phyloP scores from a whole-genome alignment of 441 rosid species.

The Adansonia gregorii region DNA sequence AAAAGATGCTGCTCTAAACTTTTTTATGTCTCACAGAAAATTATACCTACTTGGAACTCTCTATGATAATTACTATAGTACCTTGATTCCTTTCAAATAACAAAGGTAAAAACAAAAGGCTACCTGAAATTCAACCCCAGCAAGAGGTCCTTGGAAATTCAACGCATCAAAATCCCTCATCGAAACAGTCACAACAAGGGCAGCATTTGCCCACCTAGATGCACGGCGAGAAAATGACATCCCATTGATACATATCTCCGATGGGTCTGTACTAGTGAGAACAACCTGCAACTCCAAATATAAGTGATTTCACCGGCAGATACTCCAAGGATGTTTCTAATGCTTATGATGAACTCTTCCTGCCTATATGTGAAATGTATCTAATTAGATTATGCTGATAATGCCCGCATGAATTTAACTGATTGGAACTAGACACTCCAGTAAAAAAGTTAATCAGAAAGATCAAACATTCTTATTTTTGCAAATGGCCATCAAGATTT shows the following conservation, averaged over 20 bases:
- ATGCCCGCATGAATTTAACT: neutral
- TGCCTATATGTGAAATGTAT: neutral
- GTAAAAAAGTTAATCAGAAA: conserved; percentile 11
- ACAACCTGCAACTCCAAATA: conserved; percentile 64
- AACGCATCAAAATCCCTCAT: conserved; percentile 64
- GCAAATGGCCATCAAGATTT: conserved; percentile 17
- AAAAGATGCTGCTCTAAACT: neutral
- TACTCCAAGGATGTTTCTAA: conserved; percentile 7
- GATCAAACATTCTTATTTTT: conserved; percentile 17
- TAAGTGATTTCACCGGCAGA: conserved; percentile 13
- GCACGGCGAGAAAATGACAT: conserved; percentile 97
- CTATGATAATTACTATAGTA: conserved; percentile 1
- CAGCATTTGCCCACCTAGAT: conserved; percentile 98
- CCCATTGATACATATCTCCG: conserved; percentile 90
- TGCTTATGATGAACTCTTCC: neutral
- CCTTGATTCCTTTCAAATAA: conserved; percentile 12
- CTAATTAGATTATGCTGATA: neutral
- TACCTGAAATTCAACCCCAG: conserved; percentile 94
- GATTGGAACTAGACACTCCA: neutral
- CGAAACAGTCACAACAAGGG: conserved; percentile 79
- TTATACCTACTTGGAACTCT: neutral
- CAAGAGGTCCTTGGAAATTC: conserved; percentile 78
- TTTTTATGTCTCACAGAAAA: neutral
- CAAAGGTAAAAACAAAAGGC: conserved; percentile 22
- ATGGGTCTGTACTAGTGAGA: conserved; percentile 81